Conservation (phyloP, 2,329 filamentous ascomycete genomes). For the Kalmusia sp. region DNA sequence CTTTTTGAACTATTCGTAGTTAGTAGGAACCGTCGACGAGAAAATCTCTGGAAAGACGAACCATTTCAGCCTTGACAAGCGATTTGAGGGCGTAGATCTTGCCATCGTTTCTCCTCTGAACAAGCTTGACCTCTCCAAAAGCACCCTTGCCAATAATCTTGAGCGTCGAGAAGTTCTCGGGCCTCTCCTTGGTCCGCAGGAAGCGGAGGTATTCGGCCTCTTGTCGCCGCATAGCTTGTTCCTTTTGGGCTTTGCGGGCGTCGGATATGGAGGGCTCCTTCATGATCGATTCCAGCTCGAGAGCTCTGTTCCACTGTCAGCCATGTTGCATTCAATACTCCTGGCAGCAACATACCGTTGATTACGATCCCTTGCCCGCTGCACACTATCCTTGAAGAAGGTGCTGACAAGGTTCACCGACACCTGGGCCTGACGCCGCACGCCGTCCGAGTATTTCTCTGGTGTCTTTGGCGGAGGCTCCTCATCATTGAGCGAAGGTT, state of each 20-base stretch:
- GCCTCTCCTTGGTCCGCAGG: constrained; percentile 89
- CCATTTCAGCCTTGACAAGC: constrained; percentile 97
- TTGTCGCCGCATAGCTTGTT: constrained; percentile 82
- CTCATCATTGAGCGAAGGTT: constrained; percentile 62
- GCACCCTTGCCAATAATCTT: constrained; percentile 99
- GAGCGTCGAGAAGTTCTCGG: constrained; percentile 92
- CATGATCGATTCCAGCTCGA: constrained; percentile 87
- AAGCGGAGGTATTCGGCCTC: constrained; percentile 95
- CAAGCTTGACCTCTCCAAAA: constrained; percentile 96
- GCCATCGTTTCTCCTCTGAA: constrained; percentile 93
- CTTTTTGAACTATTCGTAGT: constrained; percentile 77
- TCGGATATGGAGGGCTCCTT: constrained; percentile 77
- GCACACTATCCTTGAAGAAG: constrained; percentile 99
- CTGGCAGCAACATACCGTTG: constrained; percentile 72
- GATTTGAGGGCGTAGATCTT: constrained; percentile 99
- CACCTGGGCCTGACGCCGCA: constrained; percentile 74
- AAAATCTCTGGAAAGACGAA: constrained; percentile 27
- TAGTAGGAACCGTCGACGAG: constrained; percentile 12
- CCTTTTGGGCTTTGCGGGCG: constrained; percentile 81
- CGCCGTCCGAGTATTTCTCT: constrained; percentile 86
- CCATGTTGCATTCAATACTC: constrained; percentile 9
- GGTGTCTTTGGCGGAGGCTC: constrained; percentile 80
- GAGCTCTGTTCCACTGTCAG: constrained; percentile 67
- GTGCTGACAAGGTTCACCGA: constrained; percentile 71
- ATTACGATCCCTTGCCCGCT: constrained; percentile 92